A percentile compares a stretch with the other conserved stretches of the same genome.
Conservation (phyloP, 176 grass and related monocot species). For the Canna indica region DNA sequence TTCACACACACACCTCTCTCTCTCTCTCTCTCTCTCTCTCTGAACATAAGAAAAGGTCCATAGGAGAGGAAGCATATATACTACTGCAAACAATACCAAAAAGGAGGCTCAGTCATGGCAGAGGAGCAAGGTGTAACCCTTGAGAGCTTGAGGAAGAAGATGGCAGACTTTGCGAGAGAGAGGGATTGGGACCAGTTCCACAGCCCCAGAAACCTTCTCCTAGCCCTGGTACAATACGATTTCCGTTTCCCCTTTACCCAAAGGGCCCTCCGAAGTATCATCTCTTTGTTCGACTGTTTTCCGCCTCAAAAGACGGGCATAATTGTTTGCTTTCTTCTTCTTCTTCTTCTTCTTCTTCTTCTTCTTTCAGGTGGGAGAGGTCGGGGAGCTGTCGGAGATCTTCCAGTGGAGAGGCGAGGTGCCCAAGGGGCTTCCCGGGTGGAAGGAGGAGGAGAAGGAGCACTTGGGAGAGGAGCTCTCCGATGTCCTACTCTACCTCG, state of each 20-base stretch:
- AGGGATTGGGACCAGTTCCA: constrained; percentile 84
- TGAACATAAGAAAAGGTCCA: too few relatives aligned
- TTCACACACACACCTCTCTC: too few relatives aligned
- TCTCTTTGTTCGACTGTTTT: neutral
- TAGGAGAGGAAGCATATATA: too few relatives aligned
- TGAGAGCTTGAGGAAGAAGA: constrained; percentile 55
- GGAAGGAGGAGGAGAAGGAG: constrained; percentile 57
- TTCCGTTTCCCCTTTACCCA: neutral
- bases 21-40: too few relatives aligned
- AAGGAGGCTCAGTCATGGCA: constrained; percentile 1
- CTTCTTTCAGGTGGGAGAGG: constrained; percentile 57
- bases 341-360: neutral
- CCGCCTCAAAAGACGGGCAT: too few relatives aligned
- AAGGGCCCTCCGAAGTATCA: neutral
- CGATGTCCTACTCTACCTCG: constrained; percentile 73
- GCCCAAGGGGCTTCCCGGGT: constrained; percentile 59
- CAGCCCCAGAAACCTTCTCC: constrained; percentile 73
- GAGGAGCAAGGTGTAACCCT: constrained; percentile 28
- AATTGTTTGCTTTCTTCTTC: neutral
- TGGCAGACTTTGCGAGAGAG: constrained; percentile 74
- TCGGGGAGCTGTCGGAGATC: constrained; percentile 84
- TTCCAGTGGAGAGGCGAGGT: constrained; percentile 96
- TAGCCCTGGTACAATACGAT: constrained; percentile 50
- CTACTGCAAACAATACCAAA: too few relatives aligned
- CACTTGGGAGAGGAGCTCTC: constrained; percentile 86